Evolutionary conservation across 768 basidiomycete species (phyloP).

Genomic region (Pleurotus sapidus): DNA sequence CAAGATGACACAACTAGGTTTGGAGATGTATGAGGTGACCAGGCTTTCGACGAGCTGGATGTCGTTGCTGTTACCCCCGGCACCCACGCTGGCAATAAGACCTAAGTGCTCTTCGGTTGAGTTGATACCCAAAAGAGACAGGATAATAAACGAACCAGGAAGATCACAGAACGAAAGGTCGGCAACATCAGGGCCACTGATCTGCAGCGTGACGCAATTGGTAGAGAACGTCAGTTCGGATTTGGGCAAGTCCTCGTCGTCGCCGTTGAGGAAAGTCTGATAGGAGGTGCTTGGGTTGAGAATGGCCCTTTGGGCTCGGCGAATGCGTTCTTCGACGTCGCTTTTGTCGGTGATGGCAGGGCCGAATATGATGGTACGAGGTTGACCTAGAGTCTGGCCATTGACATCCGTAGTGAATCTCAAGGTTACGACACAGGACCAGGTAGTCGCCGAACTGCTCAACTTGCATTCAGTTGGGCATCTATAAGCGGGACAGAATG

Average conservation of each 20-base stretch:
- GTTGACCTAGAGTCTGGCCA: slow-evolving; percentile 36
- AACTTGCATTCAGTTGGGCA: slow-evolving; percentile 61
- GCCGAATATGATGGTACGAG: slow-evolving; percentile 42
- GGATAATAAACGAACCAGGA: not conserved
- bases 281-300: slow-evolving; percentile 46
- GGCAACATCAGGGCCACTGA: slow-evolving; percentile 56
- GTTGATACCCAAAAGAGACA: not conserved
- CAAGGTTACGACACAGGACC: slow-evolving; percentile 52
- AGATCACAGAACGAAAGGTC: slow-evolving; percentile 55
- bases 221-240: slow-evolving; percentile 43
- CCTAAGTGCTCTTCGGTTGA: slow-evolving; percentile 28
- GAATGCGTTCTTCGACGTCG: slow-evolving; percentile 63
- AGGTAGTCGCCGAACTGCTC: slow-evolving; percentile 32
- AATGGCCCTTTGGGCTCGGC: slow-evolving; percentile 64
- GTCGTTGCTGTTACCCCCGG: slow-evolving; percentile 47
- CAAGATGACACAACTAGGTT: slow-evolving; percentile 61
- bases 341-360: slow-evolving; percentile 44
- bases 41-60: slow-evolving; percentile 60
- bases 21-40: slow-evolving; percentile 55
- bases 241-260: slow-evolving; percentile 23
- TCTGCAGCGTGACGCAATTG: slow-evolving; percentile 56
- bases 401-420: slow-evolving; percentile 38
- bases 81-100: slow-evolving; percentile 55
- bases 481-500: slow-evolving; percentile 22
- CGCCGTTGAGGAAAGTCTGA: slow-evolving; percentile 34